These are phyloP conservation scores for Tetrastigma voinierianum DNA, from an alignment of 164 flowering plant genomes.

Conservation along the genomic window DNA sequence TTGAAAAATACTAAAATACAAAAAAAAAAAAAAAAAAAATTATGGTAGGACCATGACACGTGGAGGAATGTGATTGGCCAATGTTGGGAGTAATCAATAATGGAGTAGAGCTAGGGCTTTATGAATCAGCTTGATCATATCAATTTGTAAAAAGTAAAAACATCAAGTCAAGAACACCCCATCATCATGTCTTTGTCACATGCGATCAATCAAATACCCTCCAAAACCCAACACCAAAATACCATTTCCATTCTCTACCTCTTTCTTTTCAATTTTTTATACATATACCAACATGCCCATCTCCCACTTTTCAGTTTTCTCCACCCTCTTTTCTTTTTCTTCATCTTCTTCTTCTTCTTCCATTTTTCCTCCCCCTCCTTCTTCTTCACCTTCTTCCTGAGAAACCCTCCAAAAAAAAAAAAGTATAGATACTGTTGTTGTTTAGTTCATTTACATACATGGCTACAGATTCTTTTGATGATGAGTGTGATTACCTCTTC, in stretches of 20 bases:
- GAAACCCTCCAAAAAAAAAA: too few relatives aligned
- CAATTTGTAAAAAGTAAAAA: too few relatives aligned
- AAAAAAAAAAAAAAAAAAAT: too few relatives aligned
- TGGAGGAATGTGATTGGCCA: too few relatives aligned
- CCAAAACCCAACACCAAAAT: neutral
- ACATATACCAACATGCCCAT: too few relatives aligned
- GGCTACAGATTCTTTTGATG: constrained; percentile 41
- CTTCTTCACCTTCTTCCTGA: neutral
- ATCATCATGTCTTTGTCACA: constrained; percentile 20
- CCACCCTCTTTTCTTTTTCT: neutral
- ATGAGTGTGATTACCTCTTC: constrained; percentile 77
- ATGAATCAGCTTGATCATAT: too few relatives aligned
- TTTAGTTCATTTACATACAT: constrained; percentile 18
- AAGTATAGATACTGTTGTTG: too few relatives aligned
- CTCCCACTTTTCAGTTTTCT: neutral
- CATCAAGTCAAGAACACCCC: neutral
- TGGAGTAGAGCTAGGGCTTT: too few relatives aligned
- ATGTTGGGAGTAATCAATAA: too few relatives aligned
- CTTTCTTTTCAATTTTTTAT: neutral
- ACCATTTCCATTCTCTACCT: neutral
- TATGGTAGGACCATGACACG: too few relatives aligned
- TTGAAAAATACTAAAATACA: too few relatives aligned
- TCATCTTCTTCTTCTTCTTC: neutral
- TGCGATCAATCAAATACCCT: constrained; percentile 18
- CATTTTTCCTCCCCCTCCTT: too few relatives aligned